Conservation (phyloP, 177 flowering plant species). For the Vitis hybrid region DNA sequence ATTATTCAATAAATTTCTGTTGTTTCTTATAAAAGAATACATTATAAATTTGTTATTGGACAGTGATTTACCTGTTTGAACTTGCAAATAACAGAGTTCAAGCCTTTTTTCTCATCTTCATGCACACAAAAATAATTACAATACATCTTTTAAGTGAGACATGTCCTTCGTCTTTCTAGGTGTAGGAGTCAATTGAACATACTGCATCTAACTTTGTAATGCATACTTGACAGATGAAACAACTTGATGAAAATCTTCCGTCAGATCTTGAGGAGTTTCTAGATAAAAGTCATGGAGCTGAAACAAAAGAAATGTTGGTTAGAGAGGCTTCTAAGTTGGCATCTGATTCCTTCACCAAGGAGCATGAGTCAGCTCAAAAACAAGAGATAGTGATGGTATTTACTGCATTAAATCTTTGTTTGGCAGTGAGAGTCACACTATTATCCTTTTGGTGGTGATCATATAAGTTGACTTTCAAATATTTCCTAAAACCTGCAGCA, state of each 20-base stretch:
- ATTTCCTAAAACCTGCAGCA: constrained; percentile 24
- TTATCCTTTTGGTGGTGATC: background rate
- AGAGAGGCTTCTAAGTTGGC: constrained; percentile 21
- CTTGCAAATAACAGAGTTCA: background rate
- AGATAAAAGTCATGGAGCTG: constrained; percentile 22
- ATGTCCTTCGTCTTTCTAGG: background rate
- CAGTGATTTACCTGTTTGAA: background rate
- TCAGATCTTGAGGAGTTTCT: constrained; percentile 53
- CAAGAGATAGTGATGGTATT: constrained; percentile 34
- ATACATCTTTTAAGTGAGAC: background rate
- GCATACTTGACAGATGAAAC: constrained; percentile 47
- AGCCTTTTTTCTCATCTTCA: background rate
- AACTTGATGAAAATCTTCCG: constrained; percentile 72
- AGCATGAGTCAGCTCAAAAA: constrained; percentile 18
- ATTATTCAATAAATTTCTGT: too few relatives aligned
- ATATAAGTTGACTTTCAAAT: constrained; percentile 4
- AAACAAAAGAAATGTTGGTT: constrained; percentile 20
- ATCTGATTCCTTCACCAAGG: constrained; percentile 22
- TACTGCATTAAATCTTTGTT: constrained; percentile 1
- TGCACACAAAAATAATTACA: background rate
- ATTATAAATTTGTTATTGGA: background rate
- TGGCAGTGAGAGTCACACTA: background rate
- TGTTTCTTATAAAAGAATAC: too few relatives aligned
- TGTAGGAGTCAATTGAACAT: background rate
- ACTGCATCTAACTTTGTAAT: constrained; percentile 7